phyloP scores from a whole-genome alignment of 78 protist genomes.

The Polysphondylium violaceum region DNA sequence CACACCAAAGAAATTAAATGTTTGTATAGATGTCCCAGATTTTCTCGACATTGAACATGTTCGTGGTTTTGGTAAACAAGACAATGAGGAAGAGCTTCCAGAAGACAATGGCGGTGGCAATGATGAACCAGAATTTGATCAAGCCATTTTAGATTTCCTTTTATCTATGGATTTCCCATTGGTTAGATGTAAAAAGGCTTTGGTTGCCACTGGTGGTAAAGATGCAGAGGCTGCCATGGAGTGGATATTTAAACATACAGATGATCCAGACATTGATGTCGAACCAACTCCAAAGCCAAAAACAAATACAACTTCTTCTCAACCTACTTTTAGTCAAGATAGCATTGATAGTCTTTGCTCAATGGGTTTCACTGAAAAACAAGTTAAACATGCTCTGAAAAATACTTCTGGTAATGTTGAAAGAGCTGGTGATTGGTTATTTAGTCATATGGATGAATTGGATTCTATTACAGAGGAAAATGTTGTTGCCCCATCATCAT shows the following conservation, averaged over 20 bases:
- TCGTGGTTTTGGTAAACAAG: conserved; percentile 77
- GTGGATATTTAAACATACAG: conserved; percentile 60
- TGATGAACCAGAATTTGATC: conserved; percentile 12
- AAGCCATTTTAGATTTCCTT: conserved; percentile 56
- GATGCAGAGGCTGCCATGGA: conserved; percentile 61
- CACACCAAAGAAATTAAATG: conserved; percentile 89
- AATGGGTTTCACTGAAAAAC: conserved; percentile 87
- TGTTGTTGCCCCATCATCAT: not conserved
- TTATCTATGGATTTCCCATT: conserved; percentile 86
- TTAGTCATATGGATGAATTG: conserved; percentile 86
- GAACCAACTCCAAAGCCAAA: conserved; percentile 26
- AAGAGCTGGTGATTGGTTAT: conserved; percentile 95
- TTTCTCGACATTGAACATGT: conserved; percentile 75
- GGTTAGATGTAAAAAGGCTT: conserved; percentile 38
- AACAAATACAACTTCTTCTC: not conserved
- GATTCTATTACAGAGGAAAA: conserved; percentile 22
- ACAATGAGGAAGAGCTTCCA: conserved; percentile 80
- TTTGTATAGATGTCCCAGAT: conserved; percentile 83
- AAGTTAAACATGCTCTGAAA: conserved; percentile 80
- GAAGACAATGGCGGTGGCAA: conserved; percentile 10
- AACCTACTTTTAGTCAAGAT: conserved; percentile 1
- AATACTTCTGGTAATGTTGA: conserved; percentile 84
- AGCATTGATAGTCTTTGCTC: conserved; percentile 42
- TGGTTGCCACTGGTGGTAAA: conserved; percentile 13
- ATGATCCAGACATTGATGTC: conserved; percentile 53